A percentile compares a stretch with the other conserved stretches of the same genome.
phyloP scores from a whole-genome alignment of 1,139 yeast genomes.

The Saccharomyces hybrid region DNA sequence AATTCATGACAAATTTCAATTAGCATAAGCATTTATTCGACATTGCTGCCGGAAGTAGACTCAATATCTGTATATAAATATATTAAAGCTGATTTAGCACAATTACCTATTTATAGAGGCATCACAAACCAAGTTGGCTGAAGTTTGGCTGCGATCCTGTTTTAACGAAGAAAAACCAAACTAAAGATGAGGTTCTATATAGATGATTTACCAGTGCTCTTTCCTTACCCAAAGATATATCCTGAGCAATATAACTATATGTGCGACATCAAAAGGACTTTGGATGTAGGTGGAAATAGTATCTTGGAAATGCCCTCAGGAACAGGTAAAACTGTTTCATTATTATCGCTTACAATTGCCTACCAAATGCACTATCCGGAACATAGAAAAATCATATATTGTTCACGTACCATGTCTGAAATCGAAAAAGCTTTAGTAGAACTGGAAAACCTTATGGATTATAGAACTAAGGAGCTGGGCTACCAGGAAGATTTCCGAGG shows the following conservation, averaged over 20 bases:
- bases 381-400: conserved; percentile 86
- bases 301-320: conserved; percentile 99
- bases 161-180: neutral
- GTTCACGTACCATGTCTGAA: conserved; percentile 99
- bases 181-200: conserved; percentile 52
- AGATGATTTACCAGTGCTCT: conserved; percentile 89
- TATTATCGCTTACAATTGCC: conserved; percentile 84
- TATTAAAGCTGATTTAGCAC: neutral
- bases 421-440: conserved; percentile 95
- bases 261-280: conserved; percentile 88
- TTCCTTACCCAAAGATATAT: conserved; percentile 93
- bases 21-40: neutral
- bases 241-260: conserved; percentile 98
- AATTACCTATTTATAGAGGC: neutral
- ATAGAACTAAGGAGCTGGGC: conserved; percentile 74
- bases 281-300: conserved; percentile 97
- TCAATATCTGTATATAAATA: neutral
- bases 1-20: neutral
- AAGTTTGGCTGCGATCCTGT: neutral
- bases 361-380: conserved; percentile 95
- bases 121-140: neutral
- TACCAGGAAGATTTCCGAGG: conserved; percentile 85
- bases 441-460: conserved; percentile 80
- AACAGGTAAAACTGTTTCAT: conserved; percentile 92
- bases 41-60: neutral